These are phyloP conservation scores for Gnomoniopsis sp. DNA, from an alignment of 2,329 filamentous ascomycete species.

Conservation along the genomic window DNA sequence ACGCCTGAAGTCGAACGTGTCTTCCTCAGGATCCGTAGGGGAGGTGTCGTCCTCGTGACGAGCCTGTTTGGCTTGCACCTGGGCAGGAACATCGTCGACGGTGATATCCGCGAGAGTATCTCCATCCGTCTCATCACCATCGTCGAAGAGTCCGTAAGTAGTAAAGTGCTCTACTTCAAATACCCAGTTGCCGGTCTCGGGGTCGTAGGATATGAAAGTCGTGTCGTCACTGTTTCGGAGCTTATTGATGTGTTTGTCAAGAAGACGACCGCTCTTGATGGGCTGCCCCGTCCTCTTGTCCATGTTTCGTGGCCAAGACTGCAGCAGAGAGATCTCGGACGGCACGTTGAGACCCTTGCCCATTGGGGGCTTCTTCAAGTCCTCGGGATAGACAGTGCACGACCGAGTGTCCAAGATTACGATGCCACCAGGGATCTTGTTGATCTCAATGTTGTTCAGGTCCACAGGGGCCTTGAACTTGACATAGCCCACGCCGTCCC, in stretches of 20 bases:
- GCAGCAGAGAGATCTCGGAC: constrained; percentile 80
- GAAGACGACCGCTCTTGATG: constrained; percentile 61
- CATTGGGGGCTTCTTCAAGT: constrained; percentile 73
- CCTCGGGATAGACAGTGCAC: constrained; percentile 81
- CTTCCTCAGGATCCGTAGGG: constrained; percentile 44
- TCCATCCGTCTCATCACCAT: constrained; percentile 66
- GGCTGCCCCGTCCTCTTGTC: constrained; percentile 52
- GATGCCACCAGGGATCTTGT: constrained; percentile 74
- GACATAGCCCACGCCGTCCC: constrained; percentile 76
- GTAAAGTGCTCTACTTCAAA: constrained; percentile 97
- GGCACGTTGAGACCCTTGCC: constrained; percentile 92
- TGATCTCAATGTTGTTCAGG: constrained; percentile 72
- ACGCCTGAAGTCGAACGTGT: constrained; percentile 55
- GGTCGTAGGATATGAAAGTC: constrained; percentile 76
- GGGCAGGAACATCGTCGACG: constrained; percentile 21
- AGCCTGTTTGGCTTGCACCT: constrained; percentile 17
- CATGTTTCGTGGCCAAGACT: constrained; percentile 80
- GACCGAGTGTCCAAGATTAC: constrained; percentile 74
- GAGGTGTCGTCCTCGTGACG: constrained; percentile 25
- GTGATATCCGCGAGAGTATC: constrained; percentile 44
- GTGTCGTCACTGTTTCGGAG: constrained; percentile 78
- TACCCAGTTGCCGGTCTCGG: constrained; percentile 78
- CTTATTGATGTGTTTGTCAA: constrained; percentile 78
- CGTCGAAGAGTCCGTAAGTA: constrained; percentile 83
- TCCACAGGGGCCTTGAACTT: constrained; percentile 81